A percentile compares a stretch with the other conserved stretches of the same genome.
Evolutionary conservation across 2,329 filamentous ascomycete species (phyloP).

Genomic region (Hypoxylon sp.): DNA sequence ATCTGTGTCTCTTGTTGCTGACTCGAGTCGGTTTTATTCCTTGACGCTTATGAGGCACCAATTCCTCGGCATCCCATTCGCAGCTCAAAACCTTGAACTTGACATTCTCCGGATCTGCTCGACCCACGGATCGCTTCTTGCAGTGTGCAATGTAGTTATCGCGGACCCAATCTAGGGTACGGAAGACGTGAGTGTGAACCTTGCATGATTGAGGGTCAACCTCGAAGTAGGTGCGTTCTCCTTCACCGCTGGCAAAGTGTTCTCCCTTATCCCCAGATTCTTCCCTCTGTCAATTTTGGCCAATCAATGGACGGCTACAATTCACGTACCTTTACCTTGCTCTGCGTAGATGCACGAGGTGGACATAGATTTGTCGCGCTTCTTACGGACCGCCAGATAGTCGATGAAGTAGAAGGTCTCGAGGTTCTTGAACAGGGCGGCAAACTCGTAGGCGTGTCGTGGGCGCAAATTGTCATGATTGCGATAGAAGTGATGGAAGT

Average conservation of each 20-base stretch:
- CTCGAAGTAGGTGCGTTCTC: slow-evolving; percentile 54
- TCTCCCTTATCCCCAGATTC: slow-evolving; percentile 35
- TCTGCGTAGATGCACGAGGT: slow-evolving; percentile 21
- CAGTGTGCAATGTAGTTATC: slow-evolving; percentile 58
- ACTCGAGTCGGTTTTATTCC: slow-evolving; percentile 18
- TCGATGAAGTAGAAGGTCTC: slow-evolving; percentile 64
- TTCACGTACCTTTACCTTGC: slow-evolving; percentile 45
- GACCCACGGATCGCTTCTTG: slow-evolving; percentile 53
- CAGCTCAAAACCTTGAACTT: slow-evolving; percentile 61
- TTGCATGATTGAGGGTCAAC: slow-evolving; percentile 56
- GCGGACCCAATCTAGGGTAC: slow-evolving; percentile 59
- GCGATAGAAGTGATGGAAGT: slow-evolving; percentile 43
- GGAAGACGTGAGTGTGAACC: slow-evolving; percentile 55
- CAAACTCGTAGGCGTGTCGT: slow-evolving; percentile 61
- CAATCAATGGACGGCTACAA: background rate
- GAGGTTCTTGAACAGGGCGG: slow-evolving; percentile 60
- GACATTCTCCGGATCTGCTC: slow-evolving; percentile 56
- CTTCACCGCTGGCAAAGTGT: slow-evolving; percentile 50
- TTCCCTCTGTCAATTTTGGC: slow-evolving; percentile 31
- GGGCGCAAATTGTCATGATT: slow-evolving; percentile 54
- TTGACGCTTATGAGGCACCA: slow-evolving; percentile 36
- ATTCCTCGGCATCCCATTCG: slow-evolving; percentile 56
- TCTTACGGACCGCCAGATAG: slow-evolving; percentile 58
- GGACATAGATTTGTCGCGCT: slow-evolving; percentile 35
- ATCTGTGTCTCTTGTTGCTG: slow-evolving; percentile 37